Conservation (phyloP, 2,329 filamentous ascomycete genomes). For the Westerdykella aurantiaca region DNA sequence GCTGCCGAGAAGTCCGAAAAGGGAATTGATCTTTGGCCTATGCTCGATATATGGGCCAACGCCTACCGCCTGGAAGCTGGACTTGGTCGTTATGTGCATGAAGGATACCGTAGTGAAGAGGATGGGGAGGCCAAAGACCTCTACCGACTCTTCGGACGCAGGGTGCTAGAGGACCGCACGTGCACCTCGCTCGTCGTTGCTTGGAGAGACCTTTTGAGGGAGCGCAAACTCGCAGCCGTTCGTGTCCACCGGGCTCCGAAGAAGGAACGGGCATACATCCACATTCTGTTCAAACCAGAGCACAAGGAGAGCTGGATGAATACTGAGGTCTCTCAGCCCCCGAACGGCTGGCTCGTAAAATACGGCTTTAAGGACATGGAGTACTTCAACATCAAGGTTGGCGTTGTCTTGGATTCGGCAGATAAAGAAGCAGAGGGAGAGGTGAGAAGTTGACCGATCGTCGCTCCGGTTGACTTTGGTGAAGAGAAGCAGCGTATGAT, state of each 20-base stretch:
- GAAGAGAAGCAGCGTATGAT: no score
- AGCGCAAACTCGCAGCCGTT: slow-evolving; percentile 15
- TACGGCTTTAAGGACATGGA: slow-evolving; percentile 24
- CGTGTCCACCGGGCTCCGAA: slow-evolving; percentile 15
- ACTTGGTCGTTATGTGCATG: slow-evolving; percentile 23
- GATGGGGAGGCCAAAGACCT: slow-evolving; percentile 31
- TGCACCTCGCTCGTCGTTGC: slow-evolving; percentile 18
- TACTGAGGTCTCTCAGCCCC: slow-evolving; percentile 4
- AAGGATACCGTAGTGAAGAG: slow-evolving; percentile 8
- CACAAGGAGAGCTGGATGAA: slow-evolving; percentile 22
- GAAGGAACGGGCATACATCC: slow-evolving; percentile 15
- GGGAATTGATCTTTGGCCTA: slow-evolving; percentile 18
- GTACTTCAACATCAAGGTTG: slow-evolving; percentile 24
- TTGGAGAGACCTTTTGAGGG: slow-evolving; percentile 22
- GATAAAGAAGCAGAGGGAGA: no score
- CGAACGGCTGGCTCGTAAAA: slow-evolving; percentile 12
- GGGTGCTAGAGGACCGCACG: slow-evolving; percentile 14
- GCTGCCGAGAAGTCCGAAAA: slow-evolving; percentile 6
- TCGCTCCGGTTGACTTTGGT: no score
- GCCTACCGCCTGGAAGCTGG: slow-evolving; percentile 22
- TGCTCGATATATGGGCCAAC: slow-evolving; percentile 28
- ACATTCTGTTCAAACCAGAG: slow-evolving; percentile 20
- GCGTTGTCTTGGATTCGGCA: slow-evolving; percentile 5
- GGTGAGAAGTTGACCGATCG: no score
- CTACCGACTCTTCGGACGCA: slow-evolving; percentile 27